These are phyloP conservation scores for Xylaria castorea DNA, from an alignment of 495 filamentous ascomycete species.

Conservation along the genomic window DNA sequence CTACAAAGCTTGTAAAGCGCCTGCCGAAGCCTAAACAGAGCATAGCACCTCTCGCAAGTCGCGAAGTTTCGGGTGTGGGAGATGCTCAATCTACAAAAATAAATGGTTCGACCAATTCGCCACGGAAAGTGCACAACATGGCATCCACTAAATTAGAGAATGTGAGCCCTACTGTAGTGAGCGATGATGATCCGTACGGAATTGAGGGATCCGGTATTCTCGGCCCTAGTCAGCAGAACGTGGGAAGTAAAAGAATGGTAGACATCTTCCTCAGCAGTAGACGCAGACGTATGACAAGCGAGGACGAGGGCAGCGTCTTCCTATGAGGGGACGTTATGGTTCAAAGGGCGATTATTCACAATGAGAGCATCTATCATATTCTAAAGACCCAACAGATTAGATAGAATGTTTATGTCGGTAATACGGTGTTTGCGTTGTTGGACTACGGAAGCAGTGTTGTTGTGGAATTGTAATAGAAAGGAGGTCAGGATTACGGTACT, in stretches of 20 bases:
- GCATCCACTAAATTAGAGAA: conserved; percentile 37
- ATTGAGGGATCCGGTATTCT: conserved; percentile 36
- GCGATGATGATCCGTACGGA: conserved; percentile 37
- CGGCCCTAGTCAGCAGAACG: conserved; percentile 46
- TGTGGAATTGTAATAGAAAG: neutral
- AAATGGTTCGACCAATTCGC: conserved; percentile 30
- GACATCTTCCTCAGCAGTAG: conserved; percentile 65
- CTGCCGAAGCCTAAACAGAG: conserved; percentile 29
- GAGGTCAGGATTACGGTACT: neutral
- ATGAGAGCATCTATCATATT: neutral
- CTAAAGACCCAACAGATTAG: conserved; percentile 11
- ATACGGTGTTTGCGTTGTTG: conserved; percentile 18
- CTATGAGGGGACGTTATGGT: conserved; percentile 10
- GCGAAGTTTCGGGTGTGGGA: conserved; percentile 45
- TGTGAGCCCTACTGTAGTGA: conserved; percentile 32
- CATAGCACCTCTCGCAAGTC: conserved; percentile 35
- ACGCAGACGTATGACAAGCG: conserved; percentile 50
- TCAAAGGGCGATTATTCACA: neutral
- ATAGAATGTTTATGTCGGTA: conserved; percentile 16
- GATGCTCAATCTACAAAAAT: conserved; percentile 44
- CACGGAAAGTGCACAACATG: conserved; percentile 36
- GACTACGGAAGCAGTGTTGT: neutral
- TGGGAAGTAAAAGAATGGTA: conserved; percentile 65
- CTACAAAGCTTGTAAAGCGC: conserved; percentile 32
- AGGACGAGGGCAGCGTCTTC: conserved; percentile 36